Evolutionary conservation across 1,284 basidiomycete species (phyloP), one percentile per base, ranked within the genome.

Genomic region (Irpex lacteus): DNA sequence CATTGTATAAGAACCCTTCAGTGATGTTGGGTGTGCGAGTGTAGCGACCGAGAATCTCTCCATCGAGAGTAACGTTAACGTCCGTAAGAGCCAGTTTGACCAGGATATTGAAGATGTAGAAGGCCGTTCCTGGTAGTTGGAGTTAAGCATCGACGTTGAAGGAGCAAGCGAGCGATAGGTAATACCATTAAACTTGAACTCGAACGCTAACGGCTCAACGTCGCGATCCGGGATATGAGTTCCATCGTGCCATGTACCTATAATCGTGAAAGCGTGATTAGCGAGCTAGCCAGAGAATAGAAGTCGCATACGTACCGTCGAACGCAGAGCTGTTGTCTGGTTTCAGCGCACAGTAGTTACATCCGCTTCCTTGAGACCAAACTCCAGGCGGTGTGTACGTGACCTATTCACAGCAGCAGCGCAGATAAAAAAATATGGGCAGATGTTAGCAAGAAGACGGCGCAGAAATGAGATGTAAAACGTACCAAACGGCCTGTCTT

Each of bases 171-270:
- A n/a, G 61, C 34, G 5, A 40, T 13, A 13, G n/a, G 34, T 60
- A 59, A 32, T 37, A 68, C 67, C 67, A n/a, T n/a, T 68, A 50
- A 68, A 68, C 32, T 50, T 66, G 47, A 68, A 52, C n/a, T 65
- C 58, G 5, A 64, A 26, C 8, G 52, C 36, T 26, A 61, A 32
- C 2, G 63, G 59, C 21, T 37, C 13, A 2, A 50, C 36, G 44
- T 60, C 53, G 11, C 49, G 52, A 5, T 50, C 34, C 26, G 60
- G 52, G 18, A n/a, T 18, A 15, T n/a, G 44, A 26, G 34, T 19
- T 11, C 47, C 53, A 49, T 64, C 63, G 19, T 64, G 63, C 63
- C 63, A 64, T 19, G 60, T 61, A 9, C 52, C 63, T 57, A 21
- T 13, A 7, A 38, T 3, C 21, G 55, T 1, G 11, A 34, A 9